These are phyloP conservation scores for Nemania sp. DNA, from an alignment of 2,329 filamentous ascomycete genomes.

Conservation along the genomic window DNA sequence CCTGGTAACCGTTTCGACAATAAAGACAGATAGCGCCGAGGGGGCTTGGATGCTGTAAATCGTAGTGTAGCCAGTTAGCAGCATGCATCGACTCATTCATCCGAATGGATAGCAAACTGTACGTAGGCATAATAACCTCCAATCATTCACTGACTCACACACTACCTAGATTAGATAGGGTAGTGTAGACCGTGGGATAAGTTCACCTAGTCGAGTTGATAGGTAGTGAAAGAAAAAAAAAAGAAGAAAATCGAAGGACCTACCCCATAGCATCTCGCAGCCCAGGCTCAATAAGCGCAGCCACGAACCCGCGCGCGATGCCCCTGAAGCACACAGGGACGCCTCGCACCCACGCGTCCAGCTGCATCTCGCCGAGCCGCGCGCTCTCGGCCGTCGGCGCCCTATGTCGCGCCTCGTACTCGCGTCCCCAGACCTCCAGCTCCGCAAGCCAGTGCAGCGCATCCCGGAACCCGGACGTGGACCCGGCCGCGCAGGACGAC, in stretches of 20 bases:
- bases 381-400: slow-evolving; percentile 8
- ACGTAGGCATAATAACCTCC: too few species aligned
- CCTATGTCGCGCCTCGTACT: slow-evolving; percentile 16
- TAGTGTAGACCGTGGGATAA: too few species aligned
- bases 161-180: too few species aligned
- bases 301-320: not conserved
- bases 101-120: too few species aligned
- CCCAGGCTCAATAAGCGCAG: slow-evolving; percentile 17
- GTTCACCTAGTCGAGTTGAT: not conserved
- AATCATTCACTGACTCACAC: not conserved
- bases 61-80: not conserved
- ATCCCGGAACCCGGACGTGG: not conserved
- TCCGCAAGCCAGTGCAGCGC: slow-evolving; percentile 25
- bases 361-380: slow-evolving; percentile 4
- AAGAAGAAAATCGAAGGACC: not conserved
- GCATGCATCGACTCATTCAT: not conserved
- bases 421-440: slow-evolving; percentile 16
- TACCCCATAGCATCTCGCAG: slow-evolving; percentile 20
- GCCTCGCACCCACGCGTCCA: slow-evolving; percentile 5
- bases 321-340: not conserved
- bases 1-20: slow-evolving; percentile 2
- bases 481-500: not conserved
- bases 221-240: not conserved
- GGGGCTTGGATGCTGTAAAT: slow-evolving; percentile 14
- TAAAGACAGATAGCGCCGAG: not conserved